Base-by-base conservation (phyloP, 345 rosid genomes). In the Ailanthus altissimus region DNA sequence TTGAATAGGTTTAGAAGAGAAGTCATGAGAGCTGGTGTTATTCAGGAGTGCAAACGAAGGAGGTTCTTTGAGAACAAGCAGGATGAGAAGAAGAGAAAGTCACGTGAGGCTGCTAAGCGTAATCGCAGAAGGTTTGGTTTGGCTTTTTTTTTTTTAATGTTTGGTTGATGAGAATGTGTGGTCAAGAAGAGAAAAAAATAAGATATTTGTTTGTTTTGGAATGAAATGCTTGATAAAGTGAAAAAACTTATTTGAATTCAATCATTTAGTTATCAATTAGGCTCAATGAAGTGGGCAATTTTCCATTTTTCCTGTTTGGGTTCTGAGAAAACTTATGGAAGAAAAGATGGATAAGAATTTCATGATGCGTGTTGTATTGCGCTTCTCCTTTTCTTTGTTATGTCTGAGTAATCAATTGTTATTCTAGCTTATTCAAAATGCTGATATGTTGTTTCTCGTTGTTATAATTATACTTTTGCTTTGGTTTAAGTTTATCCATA, bases 81-180 rank as follows among this genome's bases (percentile, higher is more conserved):
- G 67, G 98, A 93, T 5, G 89, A 89, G 92, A 87, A 85, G 91
- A 91, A 91, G 77, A 80, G 97, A 0, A 92, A 86, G 88, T 5
- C 83, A 40, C 92, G 94, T 28, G 95, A 94, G 70, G 98, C 94
- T 49, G 95, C 97, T 69, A 94, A 86, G 93, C 93, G 97, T 53
- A 90, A 89, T 72, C 83, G 85, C 47, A 84, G 79, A 85, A 92
- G 90, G 92, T 86, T 18, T 81, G 65, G 5, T 58, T 53, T 59
- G 56, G 67, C 6, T 66, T 49, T 18, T 59, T 1, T 73, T 65
- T 26, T 23, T 1, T 25, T 62, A 8, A 2, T 74, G 57, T 73
- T 26, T 49, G 60, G 25, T n/a, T 79, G 70, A 47, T 42, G 78
- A n/a, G 66, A 60, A 66, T 50, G 23, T 76, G 26, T 15, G 43